Evolutionary conservation across 345 rosid genomes (phyloP).

Genomic region (Syzygium grande): DNA sequence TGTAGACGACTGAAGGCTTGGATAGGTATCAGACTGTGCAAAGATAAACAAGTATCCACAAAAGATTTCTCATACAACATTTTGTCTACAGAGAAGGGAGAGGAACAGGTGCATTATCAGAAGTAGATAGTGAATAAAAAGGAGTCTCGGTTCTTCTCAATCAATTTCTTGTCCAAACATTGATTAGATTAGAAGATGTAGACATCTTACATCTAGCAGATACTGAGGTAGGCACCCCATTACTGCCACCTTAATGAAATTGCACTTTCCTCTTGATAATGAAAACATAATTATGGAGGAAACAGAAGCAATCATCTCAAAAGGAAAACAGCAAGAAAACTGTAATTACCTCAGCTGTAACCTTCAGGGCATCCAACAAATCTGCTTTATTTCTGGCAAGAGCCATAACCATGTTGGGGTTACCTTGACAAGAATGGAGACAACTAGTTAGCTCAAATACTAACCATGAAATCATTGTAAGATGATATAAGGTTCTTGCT

Average conservation of each 20-base stretch:
- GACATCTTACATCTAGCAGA: background rate
- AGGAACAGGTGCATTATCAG: background rate
- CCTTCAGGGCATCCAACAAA: slow-evolving; percentile 72
- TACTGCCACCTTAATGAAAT: background rate
- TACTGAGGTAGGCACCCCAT: background rate
- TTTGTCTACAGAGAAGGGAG: background rate
- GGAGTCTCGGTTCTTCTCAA: background rate
- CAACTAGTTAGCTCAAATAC: background rate
- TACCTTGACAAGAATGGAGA: slow-evolving; percentile 29
- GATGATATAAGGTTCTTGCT: background rate
- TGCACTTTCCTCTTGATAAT: background rate
- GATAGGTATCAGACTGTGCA: background rate
- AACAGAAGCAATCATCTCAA: background rate
- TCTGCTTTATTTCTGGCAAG: slow-evolving; percentile 90
- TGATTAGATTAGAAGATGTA: background rate
- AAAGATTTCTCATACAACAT: background rate
- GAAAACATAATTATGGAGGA: background rate
- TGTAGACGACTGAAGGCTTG: background rate
- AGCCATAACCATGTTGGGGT: slow-evolving; percentile 83
- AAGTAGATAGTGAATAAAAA: background rate
- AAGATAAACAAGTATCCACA: background rate
- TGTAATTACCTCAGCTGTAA: slow-evolving; percentile 57
- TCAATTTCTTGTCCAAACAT: background rate
- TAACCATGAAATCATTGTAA: background rate
- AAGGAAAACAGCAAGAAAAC: background rate